A percentile compares a stretch with the other conserved stretches of the same genome.
Evolutionary conservation across 305 asterid species (phyloP).

Genomic region (Fraxinus paxiana): DNA sequence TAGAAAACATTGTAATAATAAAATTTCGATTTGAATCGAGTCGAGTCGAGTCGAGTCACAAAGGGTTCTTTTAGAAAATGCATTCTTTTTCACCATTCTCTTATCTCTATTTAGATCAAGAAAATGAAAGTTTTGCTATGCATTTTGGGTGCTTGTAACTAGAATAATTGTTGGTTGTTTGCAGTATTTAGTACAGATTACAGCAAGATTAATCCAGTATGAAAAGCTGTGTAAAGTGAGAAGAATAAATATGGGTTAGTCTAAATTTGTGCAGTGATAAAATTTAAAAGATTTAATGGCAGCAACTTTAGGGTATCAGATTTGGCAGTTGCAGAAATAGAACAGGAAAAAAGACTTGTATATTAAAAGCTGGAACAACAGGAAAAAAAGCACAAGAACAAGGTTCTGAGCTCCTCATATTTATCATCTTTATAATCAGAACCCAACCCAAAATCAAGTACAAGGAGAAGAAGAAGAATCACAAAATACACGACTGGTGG

Average conservation of each 20-base stretch:
- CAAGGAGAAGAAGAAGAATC: slow-evolving; percentile 17
- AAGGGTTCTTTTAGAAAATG: background rate
- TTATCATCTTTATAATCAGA: slow-evolving; percentile 26
- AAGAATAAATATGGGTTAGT: slow-evolving; percentile 55
- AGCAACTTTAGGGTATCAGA: slow-evolving; percentile 26
- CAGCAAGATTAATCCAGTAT: background rate
- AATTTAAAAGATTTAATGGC: slow-evolving; percentile 46
- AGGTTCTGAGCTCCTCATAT: slow-evolving; percentile 66
- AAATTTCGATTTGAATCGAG: background rate
- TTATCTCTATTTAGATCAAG: slow-evolving; percentile 6
- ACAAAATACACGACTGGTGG: slow-evolving; percentile 13
- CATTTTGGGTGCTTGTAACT: background rate
- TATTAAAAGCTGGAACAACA: slow-evolving; percentile 58
- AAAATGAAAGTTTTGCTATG: slow-evolving; percentile 14
- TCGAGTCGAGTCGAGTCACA: background rate
- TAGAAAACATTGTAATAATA: background rate
- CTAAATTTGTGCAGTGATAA: slow-evolving; percentile 38
- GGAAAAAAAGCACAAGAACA: slow-evolving; percentile 25
- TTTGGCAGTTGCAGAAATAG: slow-evolving; percentile 22
- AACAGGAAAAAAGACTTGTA: slow-evolving; percentile 19
- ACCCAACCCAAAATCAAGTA: slow-evolving; percentile 30
- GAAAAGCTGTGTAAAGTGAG: slow-evolving; percentile 28
- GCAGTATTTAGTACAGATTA: background rate
- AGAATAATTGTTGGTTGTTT: slow-evolving; percentile 19
- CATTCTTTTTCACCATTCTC: background rate